Percentiles rank a stretch among this genome's conserved stretches.
Conservation (phyloP, 139 green algal species). For the Asterochloris sp. region DNA sequence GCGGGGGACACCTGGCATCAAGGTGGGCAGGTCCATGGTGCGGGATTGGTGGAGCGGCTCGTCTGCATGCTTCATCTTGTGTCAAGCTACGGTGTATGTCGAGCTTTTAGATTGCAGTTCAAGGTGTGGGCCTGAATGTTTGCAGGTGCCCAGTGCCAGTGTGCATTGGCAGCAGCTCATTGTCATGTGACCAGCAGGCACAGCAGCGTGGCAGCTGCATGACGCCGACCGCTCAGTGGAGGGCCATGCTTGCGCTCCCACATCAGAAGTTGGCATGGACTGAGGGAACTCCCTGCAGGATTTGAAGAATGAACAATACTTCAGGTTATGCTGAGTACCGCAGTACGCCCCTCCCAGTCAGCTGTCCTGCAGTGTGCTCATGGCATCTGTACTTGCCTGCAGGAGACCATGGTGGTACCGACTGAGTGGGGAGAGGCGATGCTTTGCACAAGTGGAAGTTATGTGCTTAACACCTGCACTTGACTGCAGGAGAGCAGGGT, state of each 20-base stretch:
- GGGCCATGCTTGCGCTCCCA: too few species aligned
- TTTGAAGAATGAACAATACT: too few species aligned
- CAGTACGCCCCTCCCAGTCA: too few species aligned
- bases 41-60: neutral
- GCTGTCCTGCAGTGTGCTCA: too few species aligned
- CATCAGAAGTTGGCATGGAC: too few species aligned
- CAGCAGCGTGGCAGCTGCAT: neutral
- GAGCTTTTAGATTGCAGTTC: neutral
- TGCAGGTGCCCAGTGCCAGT: neutral
- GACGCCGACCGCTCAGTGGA: neutral
- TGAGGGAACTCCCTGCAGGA: too few species aligned
- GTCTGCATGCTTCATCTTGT: neutral
- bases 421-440: too few species aligned
- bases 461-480: neutral
- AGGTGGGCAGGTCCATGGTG: constrained; percentile 17
- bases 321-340: too few species aligned
- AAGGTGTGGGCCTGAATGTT: neutral
- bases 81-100: neutral
- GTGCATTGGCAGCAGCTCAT: neutral
- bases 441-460: too few species aligned
- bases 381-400: too few species aligned
- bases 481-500: neutral
- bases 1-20: constrained; percentile 67
- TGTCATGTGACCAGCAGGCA: neutral
- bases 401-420: too few species aligned